Conservation (phyloP, 192 early-diverging fungal genomes). For the Coemansia reversa region DNA sequence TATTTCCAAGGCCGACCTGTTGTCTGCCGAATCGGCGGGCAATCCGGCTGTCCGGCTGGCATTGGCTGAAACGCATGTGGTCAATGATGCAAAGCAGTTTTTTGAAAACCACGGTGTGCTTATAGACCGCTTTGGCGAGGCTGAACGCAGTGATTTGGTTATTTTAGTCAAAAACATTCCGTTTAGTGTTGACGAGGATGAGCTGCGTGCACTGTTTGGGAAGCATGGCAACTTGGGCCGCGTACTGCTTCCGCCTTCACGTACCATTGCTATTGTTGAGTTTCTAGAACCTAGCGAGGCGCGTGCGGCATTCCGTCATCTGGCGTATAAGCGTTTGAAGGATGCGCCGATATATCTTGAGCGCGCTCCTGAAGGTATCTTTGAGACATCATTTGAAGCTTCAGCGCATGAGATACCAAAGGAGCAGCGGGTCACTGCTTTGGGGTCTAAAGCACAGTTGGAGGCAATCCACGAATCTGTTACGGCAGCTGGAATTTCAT, state of each 20-base stretch:
- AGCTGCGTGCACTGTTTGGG: conserved; percentile 78
- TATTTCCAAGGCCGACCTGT: conserved; percentile 87
- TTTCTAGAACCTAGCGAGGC: conserved; percentile 89
- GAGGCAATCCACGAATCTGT: conserved; percentile 54
- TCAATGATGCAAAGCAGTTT: conserved; percentile 91
- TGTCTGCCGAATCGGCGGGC: conserved; percentile 68
- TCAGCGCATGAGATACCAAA: conserved; percentile 42
- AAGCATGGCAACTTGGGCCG: conserved; percentile 87
- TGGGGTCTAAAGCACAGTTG: conserved; percentile 28
- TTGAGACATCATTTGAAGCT: conserved; percentile 59
- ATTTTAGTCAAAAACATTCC: conserved; percentile 97
- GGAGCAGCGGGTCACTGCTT: conserved; percentile 22
- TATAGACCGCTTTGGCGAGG: conserved; percentile 75
- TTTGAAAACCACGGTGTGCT: conserved; percentile 83
- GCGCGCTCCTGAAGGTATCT: conserved; percentile 83
- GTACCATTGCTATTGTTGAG: conserved; percentile 93
- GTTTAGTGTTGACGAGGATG: conserved; percentile 75
- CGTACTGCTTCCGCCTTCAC: conserved; percentile 86
- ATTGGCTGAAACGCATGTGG: conserved; percentile 95
- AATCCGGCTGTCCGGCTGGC: conserved; percentile 93
- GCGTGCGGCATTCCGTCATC: conserved; percentile 77
- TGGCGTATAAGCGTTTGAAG: conserved; percentile 93
- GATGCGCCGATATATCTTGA: conserved; percentile 90
- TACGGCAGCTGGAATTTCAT: conserved; percentile 21
- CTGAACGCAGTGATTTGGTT: conserved; percentile 82